Evolutionary conservation across 352 stramenopile genomes (phyloP).

Genomic region (Phytopythium kandeliae): DNA sequence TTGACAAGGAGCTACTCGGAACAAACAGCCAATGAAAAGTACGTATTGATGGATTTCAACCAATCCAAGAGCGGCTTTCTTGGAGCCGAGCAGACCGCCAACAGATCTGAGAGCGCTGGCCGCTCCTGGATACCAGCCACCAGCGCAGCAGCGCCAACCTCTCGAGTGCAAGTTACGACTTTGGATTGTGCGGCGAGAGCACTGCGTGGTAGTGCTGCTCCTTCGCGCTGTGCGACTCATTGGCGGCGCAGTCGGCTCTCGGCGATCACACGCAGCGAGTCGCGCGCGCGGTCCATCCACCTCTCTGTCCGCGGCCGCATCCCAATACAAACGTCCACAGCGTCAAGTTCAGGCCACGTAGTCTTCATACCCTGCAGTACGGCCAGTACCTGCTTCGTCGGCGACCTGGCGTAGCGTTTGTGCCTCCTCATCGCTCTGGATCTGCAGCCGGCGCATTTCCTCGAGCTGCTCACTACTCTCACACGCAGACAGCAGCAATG

Average conservation of each 20-base stretch:
- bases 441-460: constrained; percentile 68
- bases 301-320: constrained; percentile 28
- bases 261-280: constrained; percentile 80
- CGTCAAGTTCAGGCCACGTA: too few species aligned
- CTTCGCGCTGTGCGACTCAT: constrained; percentile 1
- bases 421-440: constrained; percentile 81
- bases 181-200: too few species aligned
- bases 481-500: too few species aligned
- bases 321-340: neutral
- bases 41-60: neutral
- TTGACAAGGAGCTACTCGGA: neutral
- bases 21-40: neutral
- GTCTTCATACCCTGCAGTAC: neutral
- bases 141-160: neutral
- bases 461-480: constrained; percentile 66
- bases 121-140: neutral
- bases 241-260: constrained; percentile 64
- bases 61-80: neutral
- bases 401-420: constrained; percentile 78
- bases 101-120: too few species aligned
- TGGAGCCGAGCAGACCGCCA: too few species aligned
- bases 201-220: constrained; percentile 2
- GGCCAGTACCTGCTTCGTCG: constrained; percentile 58
- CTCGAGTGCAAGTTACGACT: too few species aligned
- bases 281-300: constrained; percentile 77